These are phyloP conservation scores for Metschnikowia colocasiae DNA, from an alignment of 805 yeast species.

Conservation along the genomic window DNA sequence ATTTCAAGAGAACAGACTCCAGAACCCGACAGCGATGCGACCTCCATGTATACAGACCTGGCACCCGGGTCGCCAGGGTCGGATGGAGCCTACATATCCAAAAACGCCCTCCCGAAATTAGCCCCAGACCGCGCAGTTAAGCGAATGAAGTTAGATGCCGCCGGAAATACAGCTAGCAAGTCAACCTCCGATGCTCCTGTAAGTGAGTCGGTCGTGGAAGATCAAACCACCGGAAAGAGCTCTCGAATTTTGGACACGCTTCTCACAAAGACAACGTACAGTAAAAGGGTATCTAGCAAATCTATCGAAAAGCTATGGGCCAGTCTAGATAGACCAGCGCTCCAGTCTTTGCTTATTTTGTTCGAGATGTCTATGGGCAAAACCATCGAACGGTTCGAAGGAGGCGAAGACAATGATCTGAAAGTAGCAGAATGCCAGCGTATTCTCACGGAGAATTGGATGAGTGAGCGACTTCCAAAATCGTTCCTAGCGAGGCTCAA, in stretches of 20 bases:
- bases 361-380: conserved; percentile 11
- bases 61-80: conserved; percentile 10
- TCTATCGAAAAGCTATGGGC: conserved; percentile 19
- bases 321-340: conserved; percentile 10
- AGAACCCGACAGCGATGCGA: conserved; percentile 9
- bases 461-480: conserved; percentile 11
- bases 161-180: not conserved
- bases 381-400: conserved; percentile 13
- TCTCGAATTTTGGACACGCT: conserved; percentile 3
- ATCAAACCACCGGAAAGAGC: not conserved
- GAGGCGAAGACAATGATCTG: conserved; percentile 7
- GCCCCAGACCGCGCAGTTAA: conserved; percentile 10
- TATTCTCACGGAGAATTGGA: conserved; percentile 17
- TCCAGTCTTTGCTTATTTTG: conserved; percentile 11
- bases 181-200: not conserved
- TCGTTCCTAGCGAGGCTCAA: conserved; percentile 17
- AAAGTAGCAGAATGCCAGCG: conserved; percentile 17
- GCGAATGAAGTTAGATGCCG: not conserved
- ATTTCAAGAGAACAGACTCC: conserved; percentile 16
- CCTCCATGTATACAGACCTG: conserved; percentile 11
- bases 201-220: not conserved
- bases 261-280: conserved; percentile 6
- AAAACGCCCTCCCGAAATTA: not conserved
- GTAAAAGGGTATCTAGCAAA: conserved; percentile 11
- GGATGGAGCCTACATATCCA: conserved; percentile 1